Base-by-base conservation (phyloP, 306 rosid genomes). In the Cucumis cinereus region DNA sequence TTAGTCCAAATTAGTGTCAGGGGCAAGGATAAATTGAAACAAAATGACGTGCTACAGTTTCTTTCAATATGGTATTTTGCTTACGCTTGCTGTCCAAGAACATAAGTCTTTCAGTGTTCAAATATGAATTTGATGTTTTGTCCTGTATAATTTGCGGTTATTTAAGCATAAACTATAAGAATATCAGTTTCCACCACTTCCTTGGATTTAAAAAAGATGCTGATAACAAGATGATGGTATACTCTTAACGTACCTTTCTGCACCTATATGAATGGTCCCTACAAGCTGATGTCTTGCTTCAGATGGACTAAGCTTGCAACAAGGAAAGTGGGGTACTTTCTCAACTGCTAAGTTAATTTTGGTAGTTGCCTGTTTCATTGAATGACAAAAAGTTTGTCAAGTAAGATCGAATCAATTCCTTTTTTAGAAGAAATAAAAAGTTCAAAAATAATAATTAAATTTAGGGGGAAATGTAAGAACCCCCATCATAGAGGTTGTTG, bases 201-300 rank as follows among this genome's bases (percentile, higher is more conserved):
- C 54, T 11, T 4, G 9, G 41, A 35, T 38, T n/a, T 38, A 36
- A 64, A 64, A 36, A 4, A 36, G 49, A 66, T n/a, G 30, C 52
- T 10, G 52, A 20, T n/a, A 67, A 20, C 33, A 40, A 67, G 74
- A 41, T 67, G 35, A 41, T 22, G 38, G 36, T 7, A 36, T 43
- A 24, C 13, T 43, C 57, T 50, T 14, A 20, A 14, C 57, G 22
- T 69, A 70, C 97, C 95, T 92, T 83, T 94, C 97, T 26, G 96
- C 85, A 82, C 95, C 99, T 54, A 94, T 94, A 84, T 94, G 99
- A 80, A 90, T 92, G 57, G 97, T 91, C 62, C 95, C 97, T 64
- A 76, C 73, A 82, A 92, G 99, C 88, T 92, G 96, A 28, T 96
- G 95, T 75, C 93, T 95, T 74, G 87, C 83, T 38, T 85, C 79